Evolutionary conservation across 495 filamentous ascomycete species (phyloP), one percentile per base, ranked within the genome.

Genomic region (Amorphotheca resinae): DNA sequence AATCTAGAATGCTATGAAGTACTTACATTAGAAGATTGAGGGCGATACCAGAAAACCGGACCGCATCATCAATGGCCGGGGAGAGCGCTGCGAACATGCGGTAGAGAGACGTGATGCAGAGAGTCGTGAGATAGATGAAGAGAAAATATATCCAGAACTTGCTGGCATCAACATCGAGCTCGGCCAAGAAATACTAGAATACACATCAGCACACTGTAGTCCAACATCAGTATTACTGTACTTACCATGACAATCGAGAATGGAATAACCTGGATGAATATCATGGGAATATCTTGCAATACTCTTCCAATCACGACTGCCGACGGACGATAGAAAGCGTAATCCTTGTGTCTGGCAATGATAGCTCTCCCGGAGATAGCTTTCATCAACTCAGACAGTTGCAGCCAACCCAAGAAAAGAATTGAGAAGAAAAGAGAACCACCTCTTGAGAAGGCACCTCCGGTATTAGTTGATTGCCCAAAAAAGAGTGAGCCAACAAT

Each of bases 241-340:
- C 41, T 20, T 36, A 35, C 41, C 54, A 80, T 68, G 40, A 82
- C 65, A 22, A 83, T 63, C 17, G 68, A 66, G 42, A 86, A 86
- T 5, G 78, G 63, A 8, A 72, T 61, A 9, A 78, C 73, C 63
- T 82, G 76, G 14, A 70, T 58, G 21, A 82, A 62, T 16, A 84
- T 59, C 1, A 82, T 57, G 0, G 82, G 82, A 41, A 87, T 67
- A 52, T 87, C 82, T 15, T 74, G 64, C 8, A 86, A 58, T 9
- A 84, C 73, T 36, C 79, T 71, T 9, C 78, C 80, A 35, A 87
- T 70, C 1, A 64, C 62, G 35, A 85, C 77, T 32, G 82, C 82
- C 35, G 79, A 82, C 0, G 82, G 82, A 28, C 79, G 72, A 56
- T 85, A 84, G 60, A 87, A 85, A n/a, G 80, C 81, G 47, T 82